These are phyloP conservation scores for Lippia alba DNA, from an alignment of 305 asterid species.

Conservation along the genomic window DNA sequence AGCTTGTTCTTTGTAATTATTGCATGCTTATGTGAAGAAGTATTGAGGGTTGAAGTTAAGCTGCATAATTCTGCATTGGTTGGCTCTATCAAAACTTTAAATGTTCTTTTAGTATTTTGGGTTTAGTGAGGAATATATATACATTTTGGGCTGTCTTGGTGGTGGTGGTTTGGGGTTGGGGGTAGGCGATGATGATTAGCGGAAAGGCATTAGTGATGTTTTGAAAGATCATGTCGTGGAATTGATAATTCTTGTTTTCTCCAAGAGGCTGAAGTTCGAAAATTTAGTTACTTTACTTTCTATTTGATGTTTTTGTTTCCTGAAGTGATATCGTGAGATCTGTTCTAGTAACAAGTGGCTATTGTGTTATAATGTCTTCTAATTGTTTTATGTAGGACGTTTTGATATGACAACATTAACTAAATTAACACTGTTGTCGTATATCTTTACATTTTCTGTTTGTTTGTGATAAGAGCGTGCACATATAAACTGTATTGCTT, in stretches of 20 bases:
- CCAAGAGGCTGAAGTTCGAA: too few relatives aligned
- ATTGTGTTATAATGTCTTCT: conserved; percentile 2
- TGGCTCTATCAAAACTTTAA: background rate
- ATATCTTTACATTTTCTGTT: background rate
- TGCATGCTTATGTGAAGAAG: conserved; percentile 17
- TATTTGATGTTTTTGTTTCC: background rate
- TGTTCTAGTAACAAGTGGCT: background rate
- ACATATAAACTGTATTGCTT: background rate
- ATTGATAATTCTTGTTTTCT: too few relatives aligned
- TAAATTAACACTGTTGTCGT: conserved; percentile 14
- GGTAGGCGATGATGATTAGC: too few relatives aligned
- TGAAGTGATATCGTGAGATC: background rate
- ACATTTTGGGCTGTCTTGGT: too few relatives aligned
- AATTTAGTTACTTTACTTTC: background rate
- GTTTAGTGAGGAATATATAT: background rate
- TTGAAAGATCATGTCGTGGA: too few relatives aligned
- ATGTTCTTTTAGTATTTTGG: too few relatives aligned
- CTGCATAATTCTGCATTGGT: conserved; percentile 20
- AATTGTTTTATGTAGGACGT: conserved; percentile 10
- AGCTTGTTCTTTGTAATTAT: conserved; percentile 8
- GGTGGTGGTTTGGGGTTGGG: too few relatives aligned
- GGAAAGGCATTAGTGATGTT: too few relatives aligned
- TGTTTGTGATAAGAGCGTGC: background rate
- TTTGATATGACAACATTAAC: conserved; percentile 15
- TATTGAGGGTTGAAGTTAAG: conserved; percentile 14